A percentile compares a stretch with the other conserved stretches of the same genome.
Conservation (phyloP, 2,329 filamentous ascomycete genomes). For the Colletotrichum coccodes region DNA sequence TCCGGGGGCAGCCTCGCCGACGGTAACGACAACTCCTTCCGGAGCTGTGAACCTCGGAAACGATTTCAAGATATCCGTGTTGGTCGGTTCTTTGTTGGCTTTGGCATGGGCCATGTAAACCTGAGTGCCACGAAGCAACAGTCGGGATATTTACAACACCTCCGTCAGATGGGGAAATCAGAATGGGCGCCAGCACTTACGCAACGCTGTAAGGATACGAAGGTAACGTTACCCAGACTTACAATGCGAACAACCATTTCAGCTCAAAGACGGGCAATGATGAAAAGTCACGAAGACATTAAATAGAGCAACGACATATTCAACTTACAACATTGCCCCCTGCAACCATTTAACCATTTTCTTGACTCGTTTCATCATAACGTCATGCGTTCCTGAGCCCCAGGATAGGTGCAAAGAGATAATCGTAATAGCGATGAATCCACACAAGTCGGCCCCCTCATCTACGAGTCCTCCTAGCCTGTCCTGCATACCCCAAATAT, state of each 20-base stretch:
- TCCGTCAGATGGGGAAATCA: too few species aligned
- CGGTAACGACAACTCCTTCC: background rate
- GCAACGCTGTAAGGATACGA: too few species aligned
- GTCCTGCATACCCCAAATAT: constrained; percentile 16
- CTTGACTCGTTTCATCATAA: too few species aligned
- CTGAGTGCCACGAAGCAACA: too few species aligned
- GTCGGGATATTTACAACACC: background rate
- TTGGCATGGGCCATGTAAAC: background rate
- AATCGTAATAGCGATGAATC: background rate
- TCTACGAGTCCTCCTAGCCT: constrained; percentile 10
- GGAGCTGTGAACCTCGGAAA: background rate
- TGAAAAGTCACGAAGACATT: background rate
- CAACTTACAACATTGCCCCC: background rate
- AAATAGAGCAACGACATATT: too few species aligned
- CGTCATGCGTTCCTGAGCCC: background rate
- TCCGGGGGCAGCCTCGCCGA: background rate
- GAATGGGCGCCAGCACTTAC: too few species aligned
- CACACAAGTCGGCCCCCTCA: background rate
- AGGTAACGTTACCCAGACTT: too few species aligned
- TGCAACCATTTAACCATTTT: background rate
- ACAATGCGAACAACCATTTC: too few species aligned
- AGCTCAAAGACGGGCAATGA: too few species aligned
- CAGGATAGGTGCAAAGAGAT: background rate
- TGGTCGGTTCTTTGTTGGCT: background rate
- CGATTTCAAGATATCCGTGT: background rate